Base-by-base conservation (phyloP, 2,329 filamentous ascomycete species). In the Neophaeococcomyces mojaviensis region DNA sequence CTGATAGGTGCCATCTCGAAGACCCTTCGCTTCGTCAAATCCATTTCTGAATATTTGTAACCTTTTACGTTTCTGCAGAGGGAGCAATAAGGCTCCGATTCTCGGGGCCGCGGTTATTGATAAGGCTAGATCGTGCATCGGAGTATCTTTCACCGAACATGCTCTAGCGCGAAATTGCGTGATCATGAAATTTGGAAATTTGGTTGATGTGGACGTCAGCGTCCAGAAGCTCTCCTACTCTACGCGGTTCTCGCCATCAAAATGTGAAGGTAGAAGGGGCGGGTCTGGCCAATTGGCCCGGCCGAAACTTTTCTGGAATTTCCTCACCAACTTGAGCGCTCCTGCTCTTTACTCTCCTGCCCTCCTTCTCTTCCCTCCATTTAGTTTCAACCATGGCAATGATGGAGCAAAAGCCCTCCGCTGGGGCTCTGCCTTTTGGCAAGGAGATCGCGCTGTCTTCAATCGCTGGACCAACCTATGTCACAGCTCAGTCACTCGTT, bases 401-500 rank as follows among this genome's bases (percentile, higher is more conserved):
- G 16, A 40, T 39, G 13, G 35, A 46, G 28, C 36, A 15, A 8
- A n/a, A 40, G 15, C 36, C n/a, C 20, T 24, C 34, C 19, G 73
- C 71, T 3, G 68, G 69, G 13, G 70, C 66, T 43, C 64, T 76
- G 22, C 73, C 74, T 1, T 77, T 77, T 49, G 73, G 73, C 40
- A 71, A 75, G 54, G 58, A 72, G 50, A 64, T 76, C 47, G 54
- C 70, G 28, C 65, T 79, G 49, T 68, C 69, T 45, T 71, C 71
- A 49, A 86, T 97, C 65, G 82, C 78, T 50, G 92, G 90, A 13
- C 86, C 90, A 55, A 92, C 86, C 46, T 98, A 98, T 68, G 78
- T 90, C 51, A 97, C 90, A 33, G 86, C 88, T 24, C 92, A 98
- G 70, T 81, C 88, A 18, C 79, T 98, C 46, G 84, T 97, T 54